A percentile compares a stretch with the other conserved stretches of the same genome.
These are phyloP conservation scores for Aspergillus panamensis DNA, from an alignment of 495 filamentous ascomycete genomes.

Conservation along the genomic window DNA sequence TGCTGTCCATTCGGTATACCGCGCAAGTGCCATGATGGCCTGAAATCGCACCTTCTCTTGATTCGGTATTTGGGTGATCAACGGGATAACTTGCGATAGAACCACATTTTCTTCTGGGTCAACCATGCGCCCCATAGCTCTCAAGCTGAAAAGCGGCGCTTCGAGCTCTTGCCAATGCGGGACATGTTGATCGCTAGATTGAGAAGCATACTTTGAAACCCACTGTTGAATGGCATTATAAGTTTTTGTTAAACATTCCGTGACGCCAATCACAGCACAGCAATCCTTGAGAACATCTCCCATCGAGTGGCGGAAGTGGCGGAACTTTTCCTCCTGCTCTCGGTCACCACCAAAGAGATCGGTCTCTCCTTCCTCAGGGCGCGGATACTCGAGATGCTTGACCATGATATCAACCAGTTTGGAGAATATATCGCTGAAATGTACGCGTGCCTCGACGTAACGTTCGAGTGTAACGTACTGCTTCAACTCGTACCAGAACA, in stretches of 20 bases:
- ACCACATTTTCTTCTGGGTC: conserved; percentile 80
- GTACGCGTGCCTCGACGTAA: conserved; percentile 74
- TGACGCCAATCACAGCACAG: conserved; percentile 89
- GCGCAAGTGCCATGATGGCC: conserved; percentile 91
- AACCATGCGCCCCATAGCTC: conserved; percentile 97
- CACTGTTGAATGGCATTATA: conserved; percentile 79
- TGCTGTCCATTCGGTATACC: conserved; percentile 97
- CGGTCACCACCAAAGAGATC: conserved; percentile 95
- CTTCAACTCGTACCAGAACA: conserved; percentile 98
- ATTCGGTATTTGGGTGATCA: conserved; percentile 89
- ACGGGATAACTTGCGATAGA: conserved; percentile 81
- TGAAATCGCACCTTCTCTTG: conserved; percentile 97
- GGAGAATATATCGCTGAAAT: conserved; percentile 74
- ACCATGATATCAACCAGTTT: conserved; percentile 92
- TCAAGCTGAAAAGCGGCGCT: conserved; percentile 89
- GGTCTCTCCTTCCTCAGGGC: conserved; percentile 67
- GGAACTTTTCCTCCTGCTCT: conserved; percentile 94
- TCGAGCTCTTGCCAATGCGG: conserved; percentile 96
- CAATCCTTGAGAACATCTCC: conserved; percentile 97
- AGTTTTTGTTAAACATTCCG: conserved; percentile 84
- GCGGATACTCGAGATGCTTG: conserved; percentile 83
- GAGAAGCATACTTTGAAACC: conserved; percentile 75
- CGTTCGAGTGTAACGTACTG: conserved; percentile 87
- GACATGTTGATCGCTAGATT: conserved; percentile 69
- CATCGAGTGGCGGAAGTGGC: conserved; percentile 94